Evolutionary conservation across 2,329 filamentous ascomycete species (phyloP), one percentile per base, ranked within the genome.

Genomic region (Cryoendolithus antarcticus): DNA sequence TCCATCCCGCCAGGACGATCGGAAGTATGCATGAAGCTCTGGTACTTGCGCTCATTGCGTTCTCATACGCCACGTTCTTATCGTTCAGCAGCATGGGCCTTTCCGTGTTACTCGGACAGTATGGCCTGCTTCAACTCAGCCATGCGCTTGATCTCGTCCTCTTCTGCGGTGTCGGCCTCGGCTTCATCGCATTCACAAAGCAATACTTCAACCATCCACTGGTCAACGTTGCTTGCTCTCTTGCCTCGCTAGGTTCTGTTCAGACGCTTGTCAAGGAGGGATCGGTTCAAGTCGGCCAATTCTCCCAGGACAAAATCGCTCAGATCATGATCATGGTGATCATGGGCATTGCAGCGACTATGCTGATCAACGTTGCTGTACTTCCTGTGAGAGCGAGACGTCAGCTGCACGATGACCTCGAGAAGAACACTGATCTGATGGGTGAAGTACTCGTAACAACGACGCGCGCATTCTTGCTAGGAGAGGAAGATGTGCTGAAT

Each of bases 251-350:
- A 42, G 85, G 85, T 36, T 83, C 91, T 46, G 93, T 95, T 55
- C 88, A 83, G 2, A 76, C 93, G 34, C 67, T 95, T 45, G 94
- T 89, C 8, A 93, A 93, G 61, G 89, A 95, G 60, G 86, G 86
- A 37, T 78, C 86, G 2, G 79, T 95, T 1, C 84, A 93, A 52
- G 77, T 74, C 28, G 85, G 83, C 4, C 79, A 80, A 38, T 86
- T 94, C 53, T 86, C 82, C 0, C 77, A 82, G 50, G 76, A 76
- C 42, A 93, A 93, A 61, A 81, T 94, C 37, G 66, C 77, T 0
- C 84, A 93, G 58, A 79, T 89, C 19, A 64, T 91, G 51, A 85
- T 86, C 58, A 88, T 93, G 72, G 70, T 93, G 34, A 59, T 82
- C n/a, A 76, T 89, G 64, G 86, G 82, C 24, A 80, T 89, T 27